Percentiles rank a stretch among this genome's conserved stretches.
Conservation (phyloP, 306 rosid species). For the Fagus sylvatica region DNA sequence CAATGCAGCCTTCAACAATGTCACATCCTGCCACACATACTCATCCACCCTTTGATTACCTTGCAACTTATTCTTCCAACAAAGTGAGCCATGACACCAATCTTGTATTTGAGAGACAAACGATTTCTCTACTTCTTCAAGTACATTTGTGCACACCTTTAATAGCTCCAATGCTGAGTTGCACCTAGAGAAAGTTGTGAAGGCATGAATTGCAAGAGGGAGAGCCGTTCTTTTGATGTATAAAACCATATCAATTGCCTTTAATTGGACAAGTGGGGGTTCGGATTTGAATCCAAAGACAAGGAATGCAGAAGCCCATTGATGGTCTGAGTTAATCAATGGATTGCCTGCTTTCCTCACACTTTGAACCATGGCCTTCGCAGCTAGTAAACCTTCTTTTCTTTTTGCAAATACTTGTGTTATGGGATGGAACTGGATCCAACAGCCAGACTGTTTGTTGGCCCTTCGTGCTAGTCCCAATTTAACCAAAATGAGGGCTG, state of each 20-base stretch:
- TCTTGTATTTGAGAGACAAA: conserved; percentile 88
- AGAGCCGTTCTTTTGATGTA: conserved; percentile 75
- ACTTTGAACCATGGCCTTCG: conserved; percentile 67
- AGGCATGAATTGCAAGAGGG: conserved; percentile 81
- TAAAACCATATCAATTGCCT: conserved; percentile 65
- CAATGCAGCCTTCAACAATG: conserved; percentile 73
- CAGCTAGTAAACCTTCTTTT: conserved; percentile 67
- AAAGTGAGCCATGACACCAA: conserved; percentile 69
- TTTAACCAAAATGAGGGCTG: conserved; percentile 63
- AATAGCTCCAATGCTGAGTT: conserved; percentile 75
- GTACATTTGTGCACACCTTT: conserved; percentile 80
- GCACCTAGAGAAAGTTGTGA: conserved; percentile 78
- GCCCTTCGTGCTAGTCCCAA: conserved; percentile 64
- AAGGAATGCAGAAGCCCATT: conserved; percentile 86
- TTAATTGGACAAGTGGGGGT: conserved; percentile 64
- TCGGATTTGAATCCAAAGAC: conserved; percentile 90
- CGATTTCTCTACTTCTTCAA: conserved; percentile 87
- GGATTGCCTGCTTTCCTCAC: conserved; percentile 54
- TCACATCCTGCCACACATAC: conserved; percentile 92
- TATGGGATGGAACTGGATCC: conserved; percentile 83
- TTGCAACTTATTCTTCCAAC: conserved; percentile 78
- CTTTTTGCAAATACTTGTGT: conserved; percentile 57
- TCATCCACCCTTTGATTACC: conserved; percentile 67
- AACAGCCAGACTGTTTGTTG: conserved; percentile 49
- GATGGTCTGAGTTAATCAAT: conserved; percentile 56